Percentiles rank a stretch among this genome's conserved stretches.
Evolutionary conservation across 257 asterid genomes (phyloP).

Genomic region (Rauvolfia tetraphylla): DNA sequence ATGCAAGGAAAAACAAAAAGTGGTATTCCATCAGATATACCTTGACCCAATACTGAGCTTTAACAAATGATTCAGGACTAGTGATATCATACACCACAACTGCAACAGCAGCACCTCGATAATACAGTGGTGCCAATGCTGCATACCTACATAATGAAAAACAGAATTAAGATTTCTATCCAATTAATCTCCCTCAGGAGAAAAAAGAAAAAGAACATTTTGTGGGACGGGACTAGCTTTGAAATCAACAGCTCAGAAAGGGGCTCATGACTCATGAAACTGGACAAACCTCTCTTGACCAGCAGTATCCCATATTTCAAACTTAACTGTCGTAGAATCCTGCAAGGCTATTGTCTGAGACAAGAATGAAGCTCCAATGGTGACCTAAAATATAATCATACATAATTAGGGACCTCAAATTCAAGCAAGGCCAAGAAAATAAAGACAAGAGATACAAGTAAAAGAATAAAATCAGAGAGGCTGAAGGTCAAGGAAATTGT

Average conservation of each 20-base stretch:
- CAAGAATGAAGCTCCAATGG: conserved; percentile 90
- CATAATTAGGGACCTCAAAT: conserved; percentile 3
- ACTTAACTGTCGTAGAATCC: conserved; percentile 92
- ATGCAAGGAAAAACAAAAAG: not conserved
- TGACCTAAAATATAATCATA: conserved; percentile 55
- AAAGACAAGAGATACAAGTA: not conserved
- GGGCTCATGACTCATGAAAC: conserved; percentile 5
- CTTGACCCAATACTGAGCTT: conserved; percentile 93
- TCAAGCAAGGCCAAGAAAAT: not conserved
- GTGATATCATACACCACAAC: conserved; percentile 87
- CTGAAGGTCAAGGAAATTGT: not conserved
- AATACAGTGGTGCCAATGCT: conserved; percentile 80
- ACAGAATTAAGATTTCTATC: not conserved
- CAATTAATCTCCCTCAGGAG: too few relatives aligned
- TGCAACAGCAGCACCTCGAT: conserved; percentile 94
- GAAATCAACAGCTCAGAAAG: not conserved
- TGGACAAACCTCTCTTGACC: conserved; percentile 89
- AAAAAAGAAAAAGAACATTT: not conserved
- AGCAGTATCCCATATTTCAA: conserved; percentile 99
- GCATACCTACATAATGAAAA: conserved; percentile 53
- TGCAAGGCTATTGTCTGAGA: conserved; percentile 97
- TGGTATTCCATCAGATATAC: conserved; percentile 24
- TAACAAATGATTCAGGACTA: conserved; percentile 78
- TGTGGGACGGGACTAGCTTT: not conserved
- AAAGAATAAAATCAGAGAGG: not conserved